phyloP scores from a whole-genome alignment of 495 filamentous ascomycete genomes.

The Tuber indicum region DNA sequence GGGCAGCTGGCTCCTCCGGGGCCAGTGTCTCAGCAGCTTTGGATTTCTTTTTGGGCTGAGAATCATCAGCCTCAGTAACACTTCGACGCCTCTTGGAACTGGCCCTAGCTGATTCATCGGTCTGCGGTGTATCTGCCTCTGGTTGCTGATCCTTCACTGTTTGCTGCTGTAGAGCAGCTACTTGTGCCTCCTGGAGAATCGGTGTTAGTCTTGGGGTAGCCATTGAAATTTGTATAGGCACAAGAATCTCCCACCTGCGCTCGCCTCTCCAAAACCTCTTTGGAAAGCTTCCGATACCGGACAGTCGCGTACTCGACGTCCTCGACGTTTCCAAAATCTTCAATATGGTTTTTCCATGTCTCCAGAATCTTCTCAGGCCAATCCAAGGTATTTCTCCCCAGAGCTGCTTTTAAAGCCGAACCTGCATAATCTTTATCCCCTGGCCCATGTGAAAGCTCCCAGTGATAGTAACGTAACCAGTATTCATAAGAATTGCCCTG shows the following conservation, averaged over 20 bases:
- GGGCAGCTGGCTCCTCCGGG: constrained; percentile 36
- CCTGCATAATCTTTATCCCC: constrained; percentile 27
- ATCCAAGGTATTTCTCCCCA: constrained; percentile 60
- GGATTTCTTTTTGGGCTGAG: constrained; percentile 35
- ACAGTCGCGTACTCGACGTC: constrained; percentile 40
- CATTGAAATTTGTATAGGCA: background rate
- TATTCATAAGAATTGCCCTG: constrained; percentile 78
- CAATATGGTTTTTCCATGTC: constrained; percentile 71
- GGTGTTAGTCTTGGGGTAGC: constrained; percentile 1
- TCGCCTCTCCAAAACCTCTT: constrained; percentile 31
- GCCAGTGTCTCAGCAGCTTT: constrained; percentile 34
- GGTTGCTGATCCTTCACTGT: constrained; percentile 16
- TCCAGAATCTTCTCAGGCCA: constrained; percentile 88
- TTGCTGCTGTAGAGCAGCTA: constrained; percentile 11
- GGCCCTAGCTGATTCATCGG: constrained; percentile 19
- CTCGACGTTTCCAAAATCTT: constrained; percentile 44
- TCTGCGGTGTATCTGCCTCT: constrained; percentile 11
- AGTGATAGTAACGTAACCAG: constrained; percentile 83
- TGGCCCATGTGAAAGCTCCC: constrained; percentile 57
- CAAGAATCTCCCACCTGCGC: constrained; percentile 16
- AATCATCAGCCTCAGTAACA: constrained; percentile 30
- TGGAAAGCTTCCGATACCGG: constrained; percentile 25
- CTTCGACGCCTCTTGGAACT: constrained; percentile 33
- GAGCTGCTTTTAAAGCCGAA: constrained; percentile 62
- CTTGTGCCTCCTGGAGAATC: constrained; percentile 11